Evolutionary conservation across 2,329 filamentous ascomycete species (phyloP).

Genomic region (Spiromastix sp.): DNA sequence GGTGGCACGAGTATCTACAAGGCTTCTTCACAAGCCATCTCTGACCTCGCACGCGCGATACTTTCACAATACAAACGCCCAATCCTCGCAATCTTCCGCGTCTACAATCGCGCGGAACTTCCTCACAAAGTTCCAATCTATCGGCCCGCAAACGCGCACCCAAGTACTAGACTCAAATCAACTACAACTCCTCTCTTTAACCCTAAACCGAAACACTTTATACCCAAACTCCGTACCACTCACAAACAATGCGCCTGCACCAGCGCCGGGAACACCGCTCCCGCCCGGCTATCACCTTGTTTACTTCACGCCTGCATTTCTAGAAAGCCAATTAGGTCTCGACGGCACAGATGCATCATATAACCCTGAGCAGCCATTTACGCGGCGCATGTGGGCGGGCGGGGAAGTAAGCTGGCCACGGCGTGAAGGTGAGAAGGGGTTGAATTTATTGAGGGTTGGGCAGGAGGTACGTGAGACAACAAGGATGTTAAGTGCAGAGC

Average conservation of each 20-base stretch:
- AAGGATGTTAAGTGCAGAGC: slow-evolving; percentile 40
- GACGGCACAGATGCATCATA: slow-evolving; percentile 54
- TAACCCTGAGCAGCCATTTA: slow-evolving; percentile 51
- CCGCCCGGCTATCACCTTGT: slow-evolving; percentile 53
- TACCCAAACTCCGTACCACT: slow-evolving; percentile 20
- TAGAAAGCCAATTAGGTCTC: slow-evolving; percentile 44
- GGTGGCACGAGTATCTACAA: too few species aligned
- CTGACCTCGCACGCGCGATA: too few species aligned
- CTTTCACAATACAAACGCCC: too few species aligned
- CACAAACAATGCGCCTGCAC: slow-evolving; percentile 20
- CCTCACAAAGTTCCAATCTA: slow-evolving; percentile 31
- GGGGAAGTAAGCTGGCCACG: slow-evolving; percentile 47
- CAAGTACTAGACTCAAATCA: slow-evolving; percentile 54
- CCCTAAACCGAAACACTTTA: slow-evolving; percentile 42
- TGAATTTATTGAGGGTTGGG: slow-evolving; percentile 41
- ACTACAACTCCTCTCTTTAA: slow-evolving; percentile 50
- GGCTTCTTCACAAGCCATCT: too few species aligned
- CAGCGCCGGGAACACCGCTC: slow-evolving; percentile 38
- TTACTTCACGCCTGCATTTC: slow-evolving; percentile 51
- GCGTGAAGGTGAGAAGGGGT: slow-evolving; percentile 17
- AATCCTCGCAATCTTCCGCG: slow-evolving; percentile 14
- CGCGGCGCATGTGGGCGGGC: slow-evolving; percentile 58
- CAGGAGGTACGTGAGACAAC: slow-evolving; percentile 49
- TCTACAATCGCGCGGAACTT: slow-evolving; percentile 29
- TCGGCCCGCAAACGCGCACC: slow-evolving; percentile 31